A percentile compares a stretch with the other conserved stretches of the same genome.
Conservation (phyloP, 129 eudicot genomes). For the Artemisia tridentata region DNA sequence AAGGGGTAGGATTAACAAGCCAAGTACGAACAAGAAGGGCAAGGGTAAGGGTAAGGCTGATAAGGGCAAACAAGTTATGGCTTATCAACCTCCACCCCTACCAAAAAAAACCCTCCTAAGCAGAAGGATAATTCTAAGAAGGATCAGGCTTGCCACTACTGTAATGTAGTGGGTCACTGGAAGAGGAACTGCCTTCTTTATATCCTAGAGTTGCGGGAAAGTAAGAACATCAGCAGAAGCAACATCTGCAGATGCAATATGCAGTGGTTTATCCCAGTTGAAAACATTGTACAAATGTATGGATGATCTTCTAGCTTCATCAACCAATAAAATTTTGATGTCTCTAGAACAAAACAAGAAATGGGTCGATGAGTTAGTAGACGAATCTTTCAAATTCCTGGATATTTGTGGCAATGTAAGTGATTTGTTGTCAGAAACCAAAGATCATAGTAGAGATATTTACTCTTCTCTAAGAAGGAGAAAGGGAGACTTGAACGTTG, state of each 20-base stretch:
- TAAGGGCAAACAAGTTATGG: no score
- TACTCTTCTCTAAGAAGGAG: constrained; percentile 48
- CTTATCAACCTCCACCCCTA: no score
- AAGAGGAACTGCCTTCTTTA: no score
- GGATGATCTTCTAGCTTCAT: constrained; percentile 36
- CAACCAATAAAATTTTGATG: constrained; percentile 37
- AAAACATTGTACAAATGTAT: constrained; percentile 46
- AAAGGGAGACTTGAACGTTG: constrained; percentile 31
- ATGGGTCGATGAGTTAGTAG: constrained; percentile 40
- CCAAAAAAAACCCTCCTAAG: no score
- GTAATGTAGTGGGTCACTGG: no score
- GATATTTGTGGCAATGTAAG: constrained; percentile 35
- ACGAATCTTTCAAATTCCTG: constrained; percentile 35
- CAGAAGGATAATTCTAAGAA: no score
- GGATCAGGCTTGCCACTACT: no score
- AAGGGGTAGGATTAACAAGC: no score
- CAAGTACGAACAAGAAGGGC: no score
- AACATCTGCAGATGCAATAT: constrained; percentile 28
- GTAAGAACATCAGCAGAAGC: constrained; percentile 4
- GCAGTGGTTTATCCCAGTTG: constrained; percentile 39
- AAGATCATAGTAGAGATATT: constrained; percentile 42
- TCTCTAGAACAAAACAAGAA: constrained; percentile 29
- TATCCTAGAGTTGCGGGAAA: no score
- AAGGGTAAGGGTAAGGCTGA: no score
- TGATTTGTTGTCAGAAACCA: constrained; percentile 38